A percentile compares a stretch with the other conserved stretches of the same genome.
Evolutionary conservation across 768 basidiomycete genomes (phyloP).

Genomic region (Phanerochaete carnosa): DNA sequence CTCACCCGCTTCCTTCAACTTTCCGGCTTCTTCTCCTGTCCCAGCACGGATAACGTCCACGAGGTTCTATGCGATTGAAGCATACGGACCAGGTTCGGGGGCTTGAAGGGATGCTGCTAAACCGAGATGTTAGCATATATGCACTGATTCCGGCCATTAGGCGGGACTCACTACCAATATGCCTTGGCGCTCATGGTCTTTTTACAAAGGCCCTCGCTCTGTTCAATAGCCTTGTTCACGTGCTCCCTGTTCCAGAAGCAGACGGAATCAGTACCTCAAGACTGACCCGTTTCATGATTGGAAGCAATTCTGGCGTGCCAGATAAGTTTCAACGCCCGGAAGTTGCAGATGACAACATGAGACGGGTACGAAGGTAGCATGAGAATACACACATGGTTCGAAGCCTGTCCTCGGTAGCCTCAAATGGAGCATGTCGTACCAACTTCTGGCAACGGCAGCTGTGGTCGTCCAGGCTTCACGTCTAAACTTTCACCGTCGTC

Average conservation of each 20-base stretch:
- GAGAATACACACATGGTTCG: constrained; percentile 63
- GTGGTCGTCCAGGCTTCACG: constrained; percentile 54
- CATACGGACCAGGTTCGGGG: constrained; percentile 93
- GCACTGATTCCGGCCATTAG: not conserved
- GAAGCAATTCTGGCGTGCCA: constrained; percentile 91
- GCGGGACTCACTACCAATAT: too few species aligned
- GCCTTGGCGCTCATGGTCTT: constrained; percentile 55
- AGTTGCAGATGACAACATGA: constrained; percentile 42
- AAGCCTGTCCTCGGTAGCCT: constrained; percentile 90
- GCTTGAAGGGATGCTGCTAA: constrained; percentile 74
- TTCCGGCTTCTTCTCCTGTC: constrained; percentile 82
- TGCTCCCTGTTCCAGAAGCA: constrained; percentile 96
- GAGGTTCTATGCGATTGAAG: constrained; percentile 73
- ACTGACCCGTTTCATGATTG: constrained; percentile 81
- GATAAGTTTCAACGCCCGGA: constrained; percentile 87
- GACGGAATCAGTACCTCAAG: constrained; percentile 92
- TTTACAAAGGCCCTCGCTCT: constrained; percentile 66
- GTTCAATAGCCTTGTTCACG: constrained; percentile 79
- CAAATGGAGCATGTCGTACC: constrained; percentile 93
- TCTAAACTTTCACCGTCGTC: constrained; percentile 24
- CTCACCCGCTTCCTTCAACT: constrained; percentile 87
- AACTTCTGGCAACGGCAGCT: constrained; percentile 77
- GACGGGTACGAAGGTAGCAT: not conserved
- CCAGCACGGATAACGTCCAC: constrained; percentile 94
- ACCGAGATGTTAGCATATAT: not conserved